Percentiles rank a stretch among this genome's conserved stretches.
Conservation (phyloP, 495 filamentous ascomycete genomes). For the Umbilicaria muhlenbergii region DNA sequence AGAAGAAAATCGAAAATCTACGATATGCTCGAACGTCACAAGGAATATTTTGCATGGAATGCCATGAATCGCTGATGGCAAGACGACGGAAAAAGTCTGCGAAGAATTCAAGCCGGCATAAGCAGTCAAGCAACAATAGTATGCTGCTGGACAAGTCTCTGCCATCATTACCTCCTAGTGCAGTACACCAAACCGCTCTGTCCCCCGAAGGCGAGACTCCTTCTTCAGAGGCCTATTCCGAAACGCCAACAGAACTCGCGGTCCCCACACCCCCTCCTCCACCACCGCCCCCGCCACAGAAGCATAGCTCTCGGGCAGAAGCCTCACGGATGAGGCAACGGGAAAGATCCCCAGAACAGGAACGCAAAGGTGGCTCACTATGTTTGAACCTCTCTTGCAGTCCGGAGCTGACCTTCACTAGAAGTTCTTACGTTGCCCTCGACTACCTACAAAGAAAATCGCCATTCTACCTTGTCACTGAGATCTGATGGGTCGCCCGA, state of each 20-base stretch:
- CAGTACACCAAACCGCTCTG: conserved; percentile 41
- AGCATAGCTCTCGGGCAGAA: conserved; percentile 11
- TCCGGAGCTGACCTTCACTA: conserved; percentile 9
- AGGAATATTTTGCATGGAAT: conserved; percentile 99
- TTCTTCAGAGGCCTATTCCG: conserved; percentile 42
- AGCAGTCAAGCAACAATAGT: conserved; percentile 30
- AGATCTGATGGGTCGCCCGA: conserved; percentile 41
- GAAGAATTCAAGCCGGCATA: conserved; percentile 37
- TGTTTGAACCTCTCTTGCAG: background rate
- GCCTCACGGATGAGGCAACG: conserved; percentile 11
- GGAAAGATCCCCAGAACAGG: conserved; percentile 11
- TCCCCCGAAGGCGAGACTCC: conserved; percentile 53
- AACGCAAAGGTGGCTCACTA: conserved; percentile 7
- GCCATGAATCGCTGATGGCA: conserved; percentile 97
- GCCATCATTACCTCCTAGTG: conserved; percentile 74
- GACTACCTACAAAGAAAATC: conserved; percentile 62
- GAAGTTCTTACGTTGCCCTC: conserved; percentile 55
- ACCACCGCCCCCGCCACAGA: conserved; percentile 7
- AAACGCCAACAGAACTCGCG: conserved; percentile 57
- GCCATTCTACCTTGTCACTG: conserved; percentile 51
- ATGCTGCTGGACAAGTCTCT: conserved; percentile 85
- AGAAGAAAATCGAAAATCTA: conserved; percentile 94
- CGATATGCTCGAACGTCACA: conserved; percentile 96
- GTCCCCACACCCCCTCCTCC: conserved; percentile 37
- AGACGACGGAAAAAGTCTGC: conserved; percentile 70